A percentile compares a stretch with the other conserved stretches of the same genome.
Evolutionary conservation across 2,329 filamentous ascomycete genomes (phyloP).

Genomic region (Cadophora sp.): DNA sequence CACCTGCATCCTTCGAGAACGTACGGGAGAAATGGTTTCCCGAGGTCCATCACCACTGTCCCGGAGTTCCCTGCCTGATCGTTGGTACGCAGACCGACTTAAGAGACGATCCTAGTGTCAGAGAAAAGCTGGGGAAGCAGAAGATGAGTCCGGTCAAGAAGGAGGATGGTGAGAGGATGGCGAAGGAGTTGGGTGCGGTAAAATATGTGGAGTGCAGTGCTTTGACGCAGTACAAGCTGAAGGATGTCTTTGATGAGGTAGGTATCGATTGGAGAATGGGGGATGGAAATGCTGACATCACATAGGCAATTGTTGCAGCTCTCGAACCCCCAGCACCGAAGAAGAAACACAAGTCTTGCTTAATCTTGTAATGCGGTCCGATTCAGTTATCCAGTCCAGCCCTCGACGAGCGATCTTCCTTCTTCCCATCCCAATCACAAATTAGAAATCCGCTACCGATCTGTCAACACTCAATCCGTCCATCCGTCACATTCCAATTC

Average conservation of each 20-base stretch:
- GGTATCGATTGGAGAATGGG: slow-evolving; percentile 36
- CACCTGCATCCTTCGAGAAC: slow-evolving; percentile 98
- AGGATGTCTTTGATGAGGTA: slow-evolving; percentile 99
- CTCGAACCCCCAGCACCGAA: slow-evolving; percentile 86
- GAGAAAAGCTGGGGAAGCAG: slow-evolving; percentile 92
- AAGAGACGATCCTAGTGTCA: slow-evolving; percentile 84
- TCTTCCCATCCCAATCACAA: not conserved
- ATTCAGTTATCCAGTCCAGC: not conserved
- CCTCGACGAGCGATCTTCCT: not conserved
- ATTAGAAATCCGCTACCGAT: not conserved
- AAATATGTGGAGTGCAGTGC: slow-evolving; percentile 99
- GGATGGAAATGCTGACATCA: slow-evolving; percentile 6
- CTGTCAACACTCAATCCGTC: slow-evolving; percentile 9
- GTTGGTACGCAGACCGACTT: slow-evolving; percentile 98
- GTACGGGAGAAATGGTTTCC: slow-evolving; percentile 99
- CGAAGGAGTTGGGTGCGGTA: slow-evolving; percentile 94
- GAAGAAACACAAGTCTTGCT: slow-evolving; percentile 75
- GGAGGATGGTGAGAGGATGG: slow-evolving; percentile 95
- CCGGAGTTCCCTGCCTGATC: slow-evolving; percentile 95
- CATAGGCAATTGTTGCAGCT: slow-evolving; percentile 91
- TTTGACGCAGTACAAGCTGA: slow-evolving; percentile 96
- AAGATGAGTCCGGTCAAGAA: slow-evolving; percentile 93
- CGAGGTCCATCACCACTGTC: slow-evolving; percentile 98
- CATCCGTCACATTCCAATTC: not conserved
- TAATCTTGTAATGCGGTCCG: slow-evolving; percentile 61